Evolutionary conservation across 192 early-diverging fungal genomes (phyloP).

Genomic region (Backusella morwellensis): DNA sequence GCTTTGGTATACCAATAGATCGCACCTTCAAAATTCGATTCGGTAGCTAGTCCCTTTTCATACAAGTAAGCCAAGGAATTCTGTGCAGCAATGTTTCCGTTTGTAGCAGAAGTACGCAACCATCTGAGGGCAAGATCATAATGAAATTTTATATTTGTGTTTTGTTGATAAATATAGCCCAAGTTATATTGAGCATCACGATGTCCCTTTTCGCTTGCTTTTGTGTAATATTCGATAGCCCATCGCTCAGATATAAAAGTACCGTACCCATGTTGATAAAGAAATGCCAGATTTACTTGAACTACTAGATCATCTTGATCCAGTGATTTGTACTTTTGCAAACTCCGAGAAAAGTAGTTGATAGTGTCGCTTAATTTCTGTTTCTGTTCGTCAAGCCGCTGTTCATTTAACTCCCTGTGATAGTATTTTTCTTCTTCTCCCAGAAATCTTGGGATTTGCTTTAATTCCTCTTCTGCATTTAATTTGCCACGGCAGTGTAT

Average conservation of each 20-base stretch:
- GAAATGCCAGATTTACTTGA: not conserved
- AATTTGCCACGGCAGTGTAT: not conserved
- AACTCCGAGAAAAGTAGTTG: not conserved
- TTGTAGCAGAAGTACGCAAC: not conserved
- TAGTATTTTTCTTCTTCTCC: not conserved
- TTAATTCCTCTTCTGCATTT: not conserved
- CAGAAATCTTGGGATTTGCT: not conserved
- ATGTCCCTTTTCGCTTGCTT: not conserved
- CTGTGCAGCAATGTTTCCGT: not conserved
- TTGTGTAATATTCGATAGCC: not conserved
- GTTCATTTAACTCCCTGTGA: not conserved
- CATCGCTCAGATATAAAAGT: not conserved
- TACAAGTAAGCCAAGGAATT: not conserved
- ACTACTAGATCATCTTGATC: not conserved
- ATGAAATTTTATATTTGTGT: not conserved
- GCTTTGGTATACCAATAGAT: not conserved
- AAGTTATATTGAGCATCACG: not conserved
- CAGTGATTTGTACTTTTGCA: not conserved
- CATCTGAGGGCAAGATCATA: not conserved
- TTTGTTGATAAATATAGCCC: not conserved
- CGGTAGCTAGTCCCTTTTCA: not conserved
- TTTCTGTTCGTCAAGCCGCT: not conserved
- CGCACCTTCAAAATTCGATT: not conserved
- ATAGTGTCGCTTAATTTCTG: not conserved
- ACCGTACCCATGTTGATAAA: not conserved